Evolutionary conservation across 352 stramenopile genomes (phyloP), one percentile per base, ranked within the genome.

Genomic region (Globisporangium apiculatum): DNA sequence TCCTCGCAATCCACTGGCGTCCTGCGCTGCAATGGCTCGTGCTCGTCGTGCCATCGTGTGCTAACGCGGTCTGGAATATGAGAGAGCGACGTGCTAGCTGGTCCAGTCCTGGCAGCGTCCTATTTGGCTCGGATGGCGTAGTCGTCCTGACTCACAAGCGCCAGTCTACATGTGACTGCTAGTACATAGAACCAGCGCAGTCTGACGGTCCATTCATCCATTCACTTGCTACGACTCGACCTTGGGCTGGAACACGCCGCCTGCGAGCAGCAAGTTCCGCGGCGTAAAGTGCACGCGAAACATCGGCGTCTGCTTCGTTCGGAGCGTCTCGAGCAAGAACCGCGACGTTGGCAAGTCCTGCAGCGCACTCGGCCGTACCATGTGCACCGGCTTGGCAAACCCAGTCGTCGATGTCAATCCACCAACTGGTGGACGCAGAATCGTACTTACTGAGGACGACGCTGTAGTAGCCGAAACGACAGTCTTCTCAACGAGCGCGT

Each of bases 231-330:
- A 84, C 42, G 66, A 62, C 58, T 90, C 76, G 42, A 69, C 62
- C 60, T 86, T 87, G 2, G 76, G 69, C 42, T 76, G 67, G 55
- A 90, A 89, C 45, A 84, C 75, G 17, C 86, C 86, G 40, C 83
- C 82, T 38, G 76, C 71, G 40, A 94, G 77, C 61, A 95, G 53
- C 61, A 95, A 55, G 58, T 95, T 95, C 48, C 86, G 81, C 31
- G 76, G 67, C 51, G 86, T 95, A 56, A 89, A 95, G 51, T 89
- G 77, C 41, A 95, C 76, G 48, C 75, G 71, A 57, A 89, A 86
- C 65, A 94, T 88, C 40, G 81, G 83, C 51, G 86, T 94, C 58
- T 91, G 80, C 71, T 95, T 95, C 18, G 83, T 89, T 24, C 77
- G 76, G 51, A 95, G 73, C 42, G 81, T 94, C 71, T 92, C 89